These are phyloP conservation scores for Metschnikowia borealis DNA, from an alignment of 805 yeast genomes.

Conservation along the genomic window DNA sequence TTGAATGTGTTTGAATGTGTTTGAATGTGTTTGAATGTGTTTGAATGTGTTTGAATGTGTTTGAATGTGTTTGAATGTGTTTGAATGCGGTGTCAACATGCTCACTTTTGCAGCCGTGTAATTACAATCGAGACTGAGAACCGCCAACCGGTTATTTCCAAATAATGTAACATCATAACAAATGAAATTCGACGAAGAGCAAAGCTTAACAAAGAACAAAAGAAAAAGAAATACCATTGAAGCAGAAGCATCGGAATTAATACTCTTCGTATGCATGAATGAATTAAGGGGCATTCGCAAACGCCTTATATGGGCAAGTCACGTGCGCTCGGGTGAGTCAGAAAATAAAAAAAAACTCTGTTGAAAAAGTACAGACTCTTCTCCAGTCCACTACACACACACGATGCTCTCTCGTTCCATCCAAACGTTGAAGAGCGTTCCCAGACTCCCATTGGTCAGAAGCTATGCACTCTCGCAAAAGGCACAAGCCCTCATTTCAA, in stretches of 20 bases:
- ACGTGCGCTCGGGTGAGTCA: constrained; percentile 3
- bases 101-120: background rate
- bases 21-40: too few species aligned
- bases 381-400: background rate
- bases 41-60: too few species aligned
- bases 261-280: too few species aligned
- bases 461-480: constrained; percentile 62
- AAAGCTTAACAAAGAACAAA: too few species aligned
- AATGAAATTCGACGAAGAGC: too few species aligned
- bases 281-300: background rate
- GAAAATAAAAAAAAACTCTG: background rate
- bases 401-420: constrained; percentile 28
- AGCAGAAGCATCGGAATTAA: too few species aligned
- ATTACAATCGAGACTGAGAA: background rate
- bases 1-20: too few species aligned
- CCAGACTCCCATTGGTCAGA: constrained; percentile 9
- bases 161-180: too few species aligned
- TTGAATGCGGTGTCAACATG: too few species aligned
- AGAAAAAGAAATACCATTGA: background rate
- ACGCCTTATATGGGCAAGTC: background rate
- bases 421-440: constrained; percentile 24
- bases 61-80: background rate
- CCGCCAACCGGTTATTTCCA: too few species aligned
- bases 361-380: background rate
- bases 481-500: constrained; percentile 64